A percentile compares a stretch with the other conserved stretches of the same genome.
These are phyloP conservation scores for Endothia cerciana DNA, from an alignment of 2,329 filamentous ascomycete species.

Conservation along the genomic window DNA sequence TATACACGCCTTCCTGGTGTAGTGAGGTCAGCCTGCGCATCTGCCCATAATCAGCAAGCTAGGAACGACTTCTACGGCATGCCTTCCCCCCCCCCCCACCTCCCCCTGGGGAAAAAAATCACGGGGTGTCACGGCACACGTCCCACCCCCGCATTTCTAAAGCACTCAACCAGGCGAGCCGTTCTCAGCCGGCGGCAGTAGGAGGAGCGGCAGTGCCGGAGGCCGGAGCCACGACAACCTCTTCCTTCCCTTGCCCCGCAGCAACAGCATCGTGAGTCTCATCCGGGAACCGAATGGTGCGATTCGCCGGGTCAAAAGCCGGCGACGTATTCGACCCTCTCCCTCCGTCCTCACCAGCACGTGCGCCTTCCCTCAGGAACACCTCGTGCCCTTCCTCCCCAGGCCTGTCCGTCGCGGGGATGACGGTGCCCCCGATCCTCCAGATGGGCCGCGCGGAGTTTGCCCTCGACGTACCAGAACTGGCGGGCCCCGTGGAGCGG, in stretches of 20 bases:
- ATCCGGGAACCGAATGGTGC: constrained; percentile 51
- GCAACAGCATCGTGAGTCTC: constrained; percentile 34
- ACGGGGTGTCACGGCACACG: not conserved
- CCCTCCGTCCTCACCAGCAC: constrained; percentile 17
- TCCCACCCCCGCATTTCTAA: not conserved
- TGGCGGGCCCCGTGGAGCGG: constrained; percentile 16
- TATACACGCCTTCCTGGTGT: not conserved
- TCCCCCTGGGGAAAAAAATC: too few relatives aligned
- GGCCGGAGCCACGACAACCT: not conserved
- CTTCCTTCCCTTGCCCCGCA: not conserved
- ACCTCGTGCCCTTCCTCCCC: not conserved
- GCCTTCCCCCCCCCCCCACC: too few relatives aligned
- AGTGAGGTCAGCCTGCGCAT: not conserved
- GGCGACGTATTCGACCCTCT: constrained; percentile 7
- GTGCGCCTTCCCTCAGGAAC: not conserved
- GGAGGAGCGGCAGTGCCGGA: not conserved
- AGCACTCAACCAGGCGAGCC: not conserved
- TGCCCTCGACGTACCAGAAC: constrained; percentile 29
- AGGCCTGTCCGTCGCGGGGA: constrained; percentile 31
- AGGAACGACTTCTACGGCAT: not conserved
- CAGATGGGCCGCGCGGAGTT: constrained; percentile 39
- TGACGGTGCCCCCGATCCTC: constrained; percentile 47
- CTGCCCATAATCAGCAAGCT: not conserved
- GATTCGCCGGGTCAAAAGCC: constrained; percentile 32
- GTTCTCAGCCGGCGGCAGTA: not conserved